Conservation (phyloP, 192 early-diverging fungal genomes). For the Coemansia sp. region DNA sequence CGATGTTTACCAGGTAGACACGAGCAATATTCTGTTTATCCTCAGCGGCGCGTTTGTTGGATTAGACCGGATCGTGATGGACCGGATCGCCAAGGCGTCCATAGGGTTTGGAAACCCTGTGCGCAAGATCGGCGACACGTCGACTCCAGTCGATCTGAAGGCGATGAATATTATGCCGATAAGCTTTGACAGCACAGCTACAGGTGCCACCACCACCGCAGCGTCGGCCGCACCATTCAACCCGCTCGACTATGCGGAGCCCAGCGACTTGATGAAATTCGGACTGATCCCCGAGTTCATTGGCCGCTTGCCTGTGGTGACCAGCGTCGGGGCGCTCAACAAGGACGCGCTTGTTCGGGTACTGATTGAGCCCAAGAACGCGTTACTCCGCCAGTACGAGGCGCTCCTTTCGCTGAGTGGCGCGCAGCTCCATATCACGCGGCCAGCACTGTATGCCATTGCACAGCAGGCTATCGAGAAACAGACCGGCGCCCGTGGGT, state of each 20-base stretch:
- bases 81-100: constrained; percentile 75
- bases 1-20: constrained; percentile 84
- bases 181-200: constrained; percentile 14
- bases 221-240: constrained; percentile 34
- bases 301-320: constrained; percentile 82
- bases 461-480: constrained; percentile 75
- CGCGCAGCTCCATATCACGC: constrained; percentile 71
- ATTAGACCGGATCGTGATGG: constrained; percentile 75
- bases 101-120: constrained; percentile 77
- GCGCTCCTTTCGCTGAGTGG: constrained; percentile 68
- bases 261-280: constrained; percentile 79
- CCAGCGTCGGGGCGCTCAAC: constrained; percentile 68
- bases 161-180: constrained; percentile 33
- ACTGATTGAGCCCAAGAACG: constrained; percentile 79
- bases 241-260: constrained; percentile 66
- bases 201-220: background rate
- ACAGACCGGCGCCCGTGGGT: constrained; percentile 84
- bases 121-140: constrained; percentile 41
- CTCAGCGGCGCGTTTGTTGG: constrained; percentile 89
- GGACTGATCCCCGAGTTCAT: constrained; percentile 91
- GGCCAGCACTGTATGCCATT: constrained; percentile 65
- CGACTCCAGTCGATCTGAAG: constrained; percentile 28
- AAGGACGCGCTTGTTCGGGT: constrained; percentile 72
- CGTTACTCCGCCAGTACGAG: constrained; percentile 78
- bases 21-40: constrained; percentile 89